phyloP scores from a whole-genome alignment of 352 stramenopile species.

The Globisporangium viniferum region DNA sequence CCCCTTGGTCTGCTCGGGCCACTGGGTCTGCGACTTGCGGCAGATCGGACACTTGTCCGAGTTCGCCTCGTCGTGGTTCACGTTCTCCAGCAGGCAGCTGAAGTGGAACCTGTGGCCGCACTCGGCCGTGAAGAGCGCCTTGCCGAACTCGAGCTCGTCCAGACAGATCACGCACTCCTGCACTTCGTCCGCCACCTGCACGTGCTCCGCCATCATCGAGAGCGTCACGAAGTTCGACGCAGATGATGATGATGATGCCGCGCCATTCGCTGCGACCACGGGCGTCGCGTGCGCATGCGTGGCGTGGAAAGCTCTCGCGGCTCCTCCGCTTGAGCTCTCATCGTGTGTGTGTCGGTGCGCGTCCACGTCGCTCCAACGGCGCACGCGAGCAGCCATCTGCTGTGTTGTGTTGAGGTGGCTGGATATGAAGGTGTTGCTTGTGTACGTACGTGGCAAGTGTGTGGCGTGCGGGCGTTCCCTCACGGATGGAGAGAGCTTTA shows the following conservation, averaged over 20 bases:
- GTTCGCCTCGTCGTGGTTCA: constrained; percentile 88
- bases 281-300: constrained; percentile 12
- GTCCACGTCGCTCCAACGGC: constrained; percentile 73
- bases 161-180: constrained; percentile 85
- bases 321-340: background rate
- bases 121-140: constrained; percentile 80
- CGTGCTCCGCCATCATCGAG: constrained; percentile 27
- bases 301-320: constrained; percentile 15
- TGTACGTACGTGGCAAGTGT: background rate
- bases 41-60: constrained; percentile 88
- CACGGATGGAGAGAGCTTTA: too few relatives aligned
- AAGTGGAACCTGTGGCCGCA: constrained; percentile 87
- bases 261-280: constrained; percentile 6
- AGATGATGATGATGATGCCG: background rate
- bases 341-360: constrained; percentile 23
- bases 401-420: background rate
- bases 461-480: too few relatives aligned
- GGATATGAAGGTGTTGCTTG: background rate
- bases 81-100: constrained; percentile 82
- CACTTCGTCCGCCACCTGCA: constrained; percentile 28
- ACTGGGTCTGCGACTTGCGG: constrained; percentile 79
- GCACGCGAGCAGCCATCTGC: constrained; percentile 41
- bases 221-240: constrained; percentile 28
- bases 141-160: constrained; percentile 62
- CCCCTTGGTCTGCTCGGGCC: constrained; percentile 80